Conservation (phyloP, 495 filamentous ascomycete species). For the Neurospora sp. region DNA sequence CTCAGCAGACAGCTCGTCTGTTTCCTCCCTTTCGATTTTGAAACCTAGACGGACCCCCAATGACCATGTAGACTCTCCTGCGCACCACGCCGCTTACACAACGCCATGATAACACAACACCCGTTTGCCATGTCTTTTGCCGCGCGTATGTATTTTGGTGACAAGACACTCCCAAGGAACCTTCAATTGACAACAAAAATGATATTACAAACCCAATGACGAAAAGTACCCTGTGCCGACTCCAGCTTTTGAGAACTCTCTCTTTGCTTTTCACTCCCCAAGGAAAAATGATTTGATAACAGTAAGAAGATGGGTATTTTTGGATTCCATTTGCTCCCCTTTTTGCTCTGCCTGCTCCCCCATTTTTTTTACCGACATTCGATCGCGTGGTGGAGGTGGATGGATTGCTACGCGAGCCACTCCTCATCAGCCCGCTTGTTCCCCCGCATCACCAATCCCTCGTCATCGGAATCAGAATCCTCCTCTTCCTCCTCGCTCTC, state of each 20-base stretch:
- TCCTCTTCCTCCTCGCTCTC: slow-evolving; percentile 8
- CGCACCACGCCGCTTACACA: background rate
- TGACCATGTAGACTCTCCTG: background rate
- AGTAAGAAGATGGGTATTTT: background rate
- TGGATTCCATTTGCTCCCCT: background rate
- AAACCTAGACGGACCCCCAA: no score
- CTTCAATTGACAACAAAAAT: background rate
- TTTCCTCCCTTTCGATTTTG: no score
- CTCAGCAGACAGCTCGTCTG: background rate
- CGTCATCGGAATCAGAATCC: slow-evolving; percentile 27
- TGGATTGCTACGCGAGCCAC: slow-evolving; percentile 32
- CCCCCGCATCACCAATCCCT: slow-evolving; percentile 39
- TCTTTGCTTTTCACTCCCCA: background rate
- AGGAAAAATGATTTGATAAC: background rate
- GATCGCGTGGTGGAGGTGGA: background rate
- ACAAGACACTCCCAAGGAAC: background rate
- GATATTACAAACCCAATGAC: background rate
- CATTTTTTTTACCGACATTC: background rate
- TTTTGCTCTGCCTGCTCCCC: background rate
- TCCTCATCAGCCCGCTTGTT: slow-evolving; percentile 40
- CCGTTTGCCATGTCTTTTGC: background rate
- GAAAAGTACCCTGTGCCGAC: background rate
- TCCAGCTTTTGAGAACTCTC: background rate
- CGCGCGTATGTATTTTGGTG: background rate
- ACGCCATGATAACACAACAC: background rate